A percentile compares a stretch with the other conserved stretches of the same genome.
phyloP scores from a whole-genome alignment of 257 asterid species.

The Salvia splendens region DNA sequence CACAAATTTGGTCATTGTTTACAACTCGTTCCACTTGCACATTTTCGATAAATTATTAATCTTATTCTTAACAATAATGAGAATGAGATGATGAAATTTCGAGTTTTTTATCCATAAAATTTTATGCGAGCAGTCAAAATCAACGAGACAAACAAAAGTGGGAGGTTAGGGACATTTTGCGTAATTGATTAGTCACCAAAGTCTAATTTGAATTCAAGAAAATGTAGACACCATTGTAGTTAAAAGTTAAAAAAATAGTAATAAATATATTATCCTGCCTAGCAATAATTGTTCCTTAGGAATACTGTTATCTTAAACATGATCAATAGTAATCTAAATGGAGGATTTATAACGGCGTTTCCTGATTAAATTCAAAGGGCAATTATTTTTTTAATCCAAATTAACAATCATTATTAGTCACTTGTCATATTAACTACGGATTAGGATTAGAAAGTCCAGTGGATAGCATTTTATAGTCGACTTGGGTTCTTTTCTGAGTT shows the following conservation, averaged over 20 bases:
- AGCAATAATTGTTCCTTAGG: not conserved
- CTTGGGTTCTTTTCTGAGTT: no score
- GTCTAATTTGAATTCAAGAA: constrained; percentile 22
- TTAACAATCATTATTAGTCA: not conserved
- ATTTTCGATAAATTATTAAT: not conserved
- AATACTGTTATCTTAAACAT: not conserved
- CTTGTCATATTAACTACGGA: not conserved
- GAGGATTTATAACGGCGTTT: not conserved
- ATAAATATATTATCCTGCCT: no score
- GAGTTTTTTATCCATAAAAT: not conserved
- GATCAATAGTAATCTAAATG: constrained; percentile 9
- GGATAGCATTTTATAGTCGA: no score
- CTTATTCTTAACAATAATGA: not conserved
- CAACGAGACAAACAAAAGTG: constrained; percentile 1
- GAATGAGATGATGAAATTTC: not conserved
- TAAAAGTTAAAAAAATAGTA: not conserved
- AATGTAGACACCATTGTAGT: not conserved
- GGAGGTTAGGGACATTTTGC: not conserved
- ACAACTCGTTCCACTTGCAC: not conserved
- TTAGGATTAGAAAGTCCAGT: no score
- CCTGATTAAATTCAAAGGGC: not conserved
- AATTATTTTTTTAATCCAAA: not conserved
- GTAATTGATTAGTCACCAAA: not conserved
- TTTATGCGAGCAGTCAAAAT: not conserved
- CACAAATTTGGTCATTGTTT: constrained; percentile 1